phyloP scores from a whole-genome alignment of 257 asterid genomes.

The Asclepias syriaca region DNA sequence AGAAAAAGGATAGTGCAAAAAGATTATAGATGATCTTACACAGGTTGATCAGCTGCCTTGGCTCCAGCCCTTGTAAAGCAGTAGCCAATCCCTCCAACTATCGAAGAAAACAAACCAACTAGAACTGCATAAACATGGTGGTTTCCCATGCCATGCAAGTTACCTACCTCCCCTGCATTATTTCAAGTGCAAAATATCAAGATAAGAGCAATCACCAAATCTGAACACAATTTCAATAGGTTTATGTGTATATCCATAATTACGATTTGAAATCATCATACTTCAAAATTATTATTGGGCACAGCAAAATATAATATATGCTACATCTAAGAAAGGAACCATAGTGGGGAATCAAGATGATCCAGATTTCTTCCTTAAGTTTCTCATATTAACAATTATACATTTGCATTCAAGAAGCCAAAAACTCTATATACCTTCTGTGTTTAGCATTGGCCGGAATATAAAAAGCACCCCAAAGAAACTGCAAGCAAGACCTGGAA shows the following conservation, averaged over 20 bases:
- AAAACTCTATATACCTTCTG: conserved; percentile 27
- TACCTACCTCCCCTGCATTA: conserved; percentile 19
- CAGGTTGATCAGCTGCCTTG: conserved; percentile 38
- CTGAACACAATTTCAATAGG: neutral
- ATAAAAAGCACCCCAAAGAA: conserved; percentile 37
- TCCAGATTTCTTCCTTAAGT: neutral
- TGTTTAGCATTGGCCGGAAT: conserved; percentile 25
- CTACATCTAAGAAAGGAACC: neutral
- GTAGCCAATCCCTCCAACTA: conserved; percentile 31
- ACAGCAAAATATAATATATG: neutral
- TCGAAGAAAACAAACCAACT: conserved; percentile 33
- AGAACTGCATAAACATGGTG: conserved; percentile 26
- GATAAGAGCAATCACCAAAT: neutral
- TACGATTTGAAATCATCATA: neutral
- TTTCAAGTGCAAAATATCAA: neutral
- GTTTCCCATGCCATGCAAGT: conserved; percentile 16
- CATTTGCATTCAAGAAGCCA: neutral
- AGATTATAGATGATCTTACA: conserved; percentile 24
- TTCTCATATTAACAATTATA: neutral
- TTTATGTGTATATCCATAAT: neutral
- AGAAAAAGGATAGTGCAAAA: too few relatives aligned
- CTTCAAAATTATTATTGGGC: neutral
- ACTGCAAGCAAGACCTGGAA: conserved; percentile 43
- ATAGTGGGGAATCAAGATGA: neutral
- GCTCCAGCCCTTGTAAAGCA: conserved; percentile 45